Evolutionary conservation across 176 grass and related monocot species (phyloP), one percentile per base, ranked within the genome.

Genomic region (Hyparrhenia diplandra): DNA sequence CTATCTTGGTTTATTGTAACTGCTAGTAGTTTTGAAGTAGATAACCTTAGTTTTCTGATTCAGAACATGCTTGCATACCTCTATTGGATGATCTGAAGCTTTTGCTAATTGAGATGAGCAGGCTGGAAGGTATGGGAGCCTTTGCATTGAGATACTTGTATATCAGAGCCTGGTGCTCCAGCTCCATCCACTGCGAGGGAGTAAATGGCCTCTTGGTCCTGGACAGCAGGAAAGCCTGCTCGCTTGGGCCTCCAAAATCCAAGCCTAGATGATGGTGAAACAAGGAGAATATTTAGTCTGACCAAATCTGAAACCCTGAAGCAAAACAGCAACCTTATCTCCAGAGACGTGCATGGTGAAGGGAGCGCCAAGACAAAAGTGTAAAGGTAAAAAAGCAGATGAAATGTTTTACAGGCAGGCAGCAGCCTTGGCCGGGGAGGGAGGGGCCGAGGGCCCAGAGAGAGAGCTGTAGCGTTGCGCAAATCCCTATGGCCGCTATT

Each of bases 141-240:
- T 36, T 36, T 16, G 92, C 97, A 67, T 86, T 88, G 39, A 99
- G 84, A 64, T 95, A 90, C 81, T 96, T 99, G 90, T 95, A 99
- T 37, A 96, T 96, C 76, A 99, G 90, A 8, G 90, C 93, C 74
- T 99, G 97, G 54, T 93, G 93, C 64, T 99, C 97, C 54, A 99
- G 83, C 75, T 99, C 93, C 90, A 99, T 91, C 97, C 97, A 96
- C 85, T 99, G 97, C 5, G 93, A 87, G 14, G 90, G 97, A 10
- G 97, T 99, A 85, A 99, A 99, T n/a, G 91, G 90, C 64, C 89
- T 87, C 82, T 90, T 99, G 32, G 78, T 88, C 83, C 93, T 93
- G 16, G 87, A 88, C 30, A 99, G 67, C 58, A 96, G 64, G 75
- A 85, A 61, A 85, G 82, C 89, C 65, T 84, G 88, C 27, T 76